Conservation (phyloP, 164 flowering plant species). For the Platanus orientalis region DNA sequence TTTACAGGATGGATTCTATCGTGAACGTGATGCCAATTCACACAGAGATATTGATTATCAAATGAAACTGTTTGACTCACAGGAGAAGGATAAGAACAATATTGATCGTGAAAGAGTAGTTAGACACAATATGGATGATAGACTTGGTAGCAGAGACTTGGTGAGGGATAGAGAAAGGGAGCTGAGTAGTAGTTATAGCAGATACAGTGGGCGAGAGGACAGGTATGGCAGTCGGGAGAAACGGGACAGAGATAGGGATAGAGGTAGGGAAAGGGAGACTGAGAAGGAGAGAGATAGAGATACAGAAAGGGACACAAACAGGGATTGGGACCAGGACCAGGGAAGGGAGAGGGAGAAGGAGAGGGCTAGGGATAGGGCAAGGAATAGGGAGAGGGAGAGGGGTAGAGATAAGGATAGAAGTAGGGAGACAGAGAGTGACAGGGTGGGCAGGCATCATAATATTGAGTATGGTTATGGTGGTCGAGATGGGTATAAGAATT, state of each 20-base stretch:
- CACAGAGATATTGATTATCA: conserved; percentile 12
- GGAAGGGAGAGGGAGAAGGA: conserved; percentile 23
- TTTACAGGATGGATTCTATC: conserved; percentile 25
- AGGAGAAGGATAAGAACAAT: conserved; percentile 21
- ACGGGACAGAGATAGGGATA: conserved; percentile 20
- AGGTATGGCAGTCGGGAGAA: conserved; percentile 24
- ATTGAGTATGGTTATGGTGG: conserved; percentile 19
- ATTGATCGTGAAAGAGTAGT: conserved; percentile 27
- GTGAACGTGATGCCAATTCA: conserved; percentile 15
- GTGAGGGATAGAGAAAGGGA: conserved; percentile 33
- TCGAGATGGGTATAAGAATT: conserved; percentile 16
- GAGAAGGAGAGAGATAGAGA: conserved; percentile 15
- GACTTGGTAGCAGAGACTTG: conserved; percentile 5
- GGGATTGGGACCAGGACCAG: conserved; percentile 22
- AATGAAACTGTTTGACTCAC: conserved; percentile 13
- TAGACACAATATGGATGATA: conserved; percentile 15
- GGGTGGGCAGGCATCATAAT: conserved; percentile 19
- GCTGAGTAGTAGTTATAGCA: conserved; percentile 26
- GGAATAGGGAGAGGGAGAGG: conserved; percentile 25
- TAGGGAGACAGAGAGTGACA: conserved; percentile 22
- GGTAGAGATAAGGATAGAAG: conserved; percentile 24
- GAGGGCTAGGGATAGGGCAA: conserved; percentile 22
- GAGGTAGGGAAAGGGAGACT: conserved; percentile 13
- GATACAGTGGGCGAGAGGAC: conserved; percentile 24
- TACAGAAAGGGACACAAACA: conserved; percentile 17